These are phyloP conservation scores for Fusarium sp. DNA, from an alignment of 2,329 filamentous ascomycete species.

Conservation along the genomic window DNA sequence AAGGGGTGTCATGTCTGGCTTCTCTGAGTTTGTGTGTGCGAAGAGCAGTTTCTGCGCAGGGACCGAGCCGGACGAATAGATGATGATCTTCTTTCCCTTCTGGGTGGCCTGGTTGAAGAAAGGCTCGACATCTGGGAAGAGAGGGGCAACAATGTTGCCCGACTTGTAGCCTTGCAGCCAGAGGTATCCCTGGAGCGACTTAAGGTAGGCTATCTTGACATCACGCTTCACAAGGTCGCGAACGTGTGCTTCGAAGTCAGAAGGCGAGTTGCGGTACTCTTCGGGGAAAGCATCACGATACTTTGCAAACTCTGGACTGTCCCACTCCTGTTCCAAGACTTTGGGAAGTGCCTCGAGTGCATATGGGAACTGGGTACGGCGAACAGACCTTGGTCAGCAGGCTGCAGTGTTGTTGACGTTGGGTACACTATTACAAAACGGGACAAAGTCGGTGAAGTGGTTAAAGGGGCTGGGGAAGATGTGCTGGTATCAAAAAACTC, in stretches of 20 bases:
- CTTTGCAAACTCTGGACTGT: constrained; percentile 69
- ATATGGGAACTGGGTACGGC: constrained; percentile 75
- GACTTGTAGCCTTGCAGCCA: constrained; percentile 80
- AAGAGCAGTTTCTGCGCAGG: constrained; percentile 85
- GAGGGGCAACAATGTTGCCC: constrained; percentile 75
- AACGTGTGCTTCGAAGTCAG: constrained; percentile 73
- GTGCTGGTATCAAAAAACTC: constrained; percentile 20
- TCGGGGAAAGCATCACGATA: constrained; percentile 79
- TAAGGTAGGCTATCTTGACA: constrained; percentile 80
- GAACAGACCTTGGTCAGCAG: constrained; percentile 30
- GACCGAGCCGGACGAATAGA: constrained; percentile 86
- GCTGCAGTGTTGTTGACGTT: constrained; percentile 29
- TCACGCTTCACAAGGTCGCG: constrained; percentile 76
- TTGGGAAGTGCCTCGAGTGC: constrained; percentile 73
- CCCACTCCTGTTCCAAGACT: constrained; percentile 75
- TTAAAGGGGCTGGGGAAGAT: constrained; percentile 23
- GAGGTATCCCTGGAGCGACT: constrained; percentile 81
- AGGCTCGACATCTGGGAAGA: constrained; percentile 79
- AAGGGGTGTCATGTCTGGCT: constrained; percentile 67
- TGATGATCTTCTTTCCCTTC: constrained; percentile 70
- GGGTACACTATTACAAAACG: constrained; percentile 16
- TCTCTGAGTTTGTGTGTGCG: constrained; percentile 69
- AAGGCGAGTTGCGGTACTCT: constrained; percentile 68
- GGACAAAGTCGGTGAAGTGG: constrained; percentile 45
- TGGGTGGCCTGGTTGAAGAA: constrained; percentile 69